Conservation (phyloP, 2,329 filamentous ascomycete genomes). For the Clonostachys chloroleuca region DNA sequence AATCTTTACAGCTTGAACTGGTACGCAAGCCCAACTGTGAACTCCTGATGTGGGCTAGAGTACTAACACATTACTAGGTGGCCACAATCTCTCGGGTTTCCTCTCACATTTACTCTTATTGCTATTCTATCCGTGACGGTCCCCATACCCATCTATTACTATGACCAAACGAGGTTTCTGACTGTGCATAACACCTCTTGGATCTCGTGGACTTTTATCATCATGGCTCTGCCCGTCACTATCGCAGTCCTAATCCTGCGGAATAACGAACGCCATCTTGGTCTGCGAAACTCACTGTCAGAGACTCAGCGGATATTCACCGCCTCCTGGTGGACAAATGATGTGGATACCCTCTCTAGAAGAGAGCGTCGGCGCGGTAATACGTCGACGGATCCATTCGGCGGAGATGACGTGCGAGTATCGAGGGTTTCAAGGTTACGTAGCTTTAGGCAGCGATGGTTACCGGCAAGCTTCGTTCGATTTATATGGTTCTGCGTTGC, state of each 20-base stretch:
- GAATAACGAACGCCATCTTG: slow-evolving; percentile 58
- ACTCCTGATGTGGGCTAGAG: slow-evolving; percentile 2
- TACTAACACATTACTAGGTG: slow-evolving; percentile 31
- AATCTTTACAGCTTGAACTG: slow-evolving; percentile 69
- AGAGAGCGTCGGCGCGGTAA: slow-evolving; percentile 29
- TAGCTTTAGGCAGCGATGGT: slow-evolving; percentile 46
- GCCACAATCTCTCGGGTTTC: slow-evolving; percentile 60
- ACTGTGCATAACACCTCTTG: slow-evolving; percentile 62
- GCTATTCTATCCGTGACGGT: slow-evolving; percentile 53
- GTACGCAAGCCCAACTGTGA: slow-evolving; percentile 18
- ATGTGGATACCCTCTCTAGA: slow-evolving; percentile 40
- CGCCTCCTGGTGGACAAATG: slow-evolving; percentile 57
- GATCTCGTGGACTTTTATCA: slow-evolving; percentile 66
- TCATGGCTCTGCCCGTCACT: slow-evolving; percentile 65
- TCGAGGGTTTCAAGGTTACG: slow-evolving; percentile 9
- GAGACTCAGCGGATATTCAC: slow-evolving; percentile 67
- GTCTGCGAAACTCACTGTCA: slow-evolving; percentile 55
- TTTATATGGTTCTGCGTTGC: slow-evolving; percentile 68
- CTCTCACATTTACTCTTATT: slow-evolving; percentile 58
- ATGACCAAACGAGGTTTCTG: slow-evolving; percentile 45
- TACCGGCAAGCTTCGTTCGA: slow-evolving; percentile 62
- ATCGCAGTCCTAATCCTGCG: slow-evolving; percentile 62
- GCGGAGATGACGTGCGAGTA: slow-evolving; percentile 18
- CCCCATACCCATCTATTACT: slow-evolving; percentile 56
- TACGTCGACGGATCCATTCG: slow-evolving; percentile 24